Evolutionary conservation across 2,329 filamentous ascomycete genomes (phyloP).

Genomic region (Colletotrichum lentis): DNA sequence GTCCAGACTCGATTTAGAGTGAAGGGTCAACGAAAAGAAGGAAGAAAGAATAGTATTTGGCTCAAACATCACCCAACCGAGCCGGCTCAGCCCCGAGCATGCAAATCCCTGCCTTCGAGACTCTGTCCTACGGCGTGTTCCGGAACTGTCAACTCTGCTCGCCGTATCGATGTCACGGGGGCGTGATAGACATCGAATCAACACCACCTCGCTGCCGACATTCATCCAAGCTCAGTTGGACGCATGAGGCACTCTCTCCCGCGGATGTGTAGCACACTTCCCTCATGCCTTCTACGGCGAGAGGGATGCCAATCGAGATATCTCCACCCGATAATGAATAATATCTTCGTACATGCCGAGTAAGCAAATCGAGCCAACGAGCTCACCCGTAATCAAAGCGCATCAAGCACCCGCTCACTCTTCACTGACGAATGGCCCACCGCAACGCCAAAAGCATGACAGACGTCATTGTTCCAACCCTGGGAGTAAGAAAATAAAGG

Average conservation of each 20-base stretch:
- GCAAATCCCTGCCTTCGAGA: neutral
- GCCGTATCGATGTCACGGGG: neutral
- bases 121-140: neutral
- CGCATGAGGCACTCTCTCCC: neutral
- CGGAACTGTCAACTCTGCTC: neutral
- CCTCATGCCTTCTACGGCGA: neutral
- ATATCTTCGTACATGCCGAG: too few species aligned
- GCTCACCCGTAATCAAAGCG: neutral
- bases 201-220: neutral
- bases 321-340: too few species aligned
- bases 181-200: neutral
- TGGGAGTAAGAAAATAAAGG: neutral
- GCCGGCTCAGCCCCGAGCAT: neutral
- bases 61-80: slow-evolving; percentile 6
- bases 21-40: neutral
- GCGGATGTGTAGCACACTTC: neutral
- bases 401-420: neutral
- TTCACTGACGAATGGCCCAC: neutral
- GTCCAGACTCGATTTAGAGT: slow-evolving; percentile 4
- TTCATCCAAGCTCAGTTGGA: neutral
- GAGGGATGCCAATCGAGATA: neutral
- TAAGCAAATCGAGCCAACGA: neutral
- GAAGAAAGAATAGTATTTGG: too few species aligned
- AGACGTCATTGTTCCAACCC: slow-evolving; percentile 22
- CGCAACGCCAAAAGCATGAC: neutral